Conservation (phyloP, 2,329 filamentous ascomycete species). For the Conoideocrella luteorostrata region DNA sequence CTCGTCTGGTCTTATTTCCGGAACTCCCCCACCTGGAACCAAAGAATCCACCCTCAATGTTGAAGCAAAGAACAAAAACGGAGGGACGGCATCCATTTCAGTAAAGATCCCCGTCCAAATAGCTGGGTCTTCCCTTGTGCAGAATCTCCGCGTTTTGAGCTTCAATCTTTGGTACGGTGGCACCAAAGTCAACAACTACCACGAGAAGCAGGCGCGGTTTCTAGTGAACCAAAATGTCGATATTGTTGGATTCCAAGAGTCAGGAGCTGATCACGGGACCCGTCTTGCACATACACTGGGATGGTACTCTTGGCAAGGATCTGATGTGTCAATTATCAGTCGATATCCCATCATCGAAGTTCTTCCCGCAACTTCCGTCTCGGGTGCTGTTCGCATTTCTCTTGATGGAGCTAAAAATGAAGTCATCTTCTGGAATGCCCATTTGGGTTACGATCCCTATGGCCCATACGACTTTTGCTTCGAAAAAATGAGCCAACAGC, state of each 20-base stretch:
- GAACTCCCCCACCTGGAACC: conserved; percentile 18
- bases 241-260: conserved; percentile 32
- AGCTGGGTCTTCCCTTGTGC: conserved; percentile 19
- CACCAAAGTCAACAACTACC: conserved; percentile 26
- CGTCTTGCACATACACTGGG: conserved; percentile 30
- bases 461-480: conserved; percentile 36
- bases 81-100: conserved; percentile 14
- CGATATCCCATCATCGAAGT: conserved; percentile 29
- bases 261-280: conserved; percentile 19
- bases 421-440: conserved; percentile 28
- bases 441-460: conserved; percentile 30
- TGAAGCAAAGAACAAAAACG: conserved; percentile 16
- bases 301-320: conserved; percentile 28
- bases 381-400: conserved; percentile 26
- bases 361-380: conserved; percentile 17
- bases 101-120: conserved; percentile 24
- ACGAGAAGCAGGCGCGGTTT: conserved; percentile 31
- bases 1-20: conserved; percentile 23
- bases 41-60: conserved; percentile 14
- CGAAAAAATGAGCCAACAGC: conserved; percentile 22
- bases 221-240: conserved; percentile 24
- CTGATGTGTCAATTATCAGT: conserved; percentile 26
- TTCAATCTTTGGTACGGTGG: conserved; percentile 34
- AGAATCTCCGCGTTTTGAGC: conserved; percentile 24
- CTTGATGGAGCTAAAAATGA: conserved; percentile 22